phyloP scores from a whole-genome alignment of 2,329 filamentous ascomycete genomes.

The Colletotrichum liaoningense region DNA sequence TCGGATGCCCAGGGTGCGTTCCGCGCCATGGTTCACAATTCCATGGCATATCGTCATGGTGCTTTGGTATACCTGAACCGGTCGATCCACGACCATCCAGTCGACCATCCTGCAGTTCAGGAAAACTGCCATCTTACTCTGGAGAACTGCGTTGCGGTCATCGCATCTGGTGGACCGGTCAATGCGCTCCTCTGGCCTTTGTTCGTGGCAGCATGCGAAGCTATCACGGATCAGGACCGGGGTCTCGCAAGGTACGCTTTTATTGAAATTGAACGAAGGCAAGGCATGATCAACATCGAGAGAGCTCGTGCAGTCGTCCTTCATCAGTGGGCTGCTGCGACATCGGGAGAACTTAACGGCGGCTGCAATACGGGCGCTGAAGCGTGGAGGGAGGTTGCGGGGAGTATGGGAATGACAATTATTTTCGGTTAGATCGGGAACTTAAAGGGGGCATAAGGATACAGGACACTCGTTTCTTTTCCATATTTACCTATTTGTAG shows the following conservation, averaged over 20 bases:
- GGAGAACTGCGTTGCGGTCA: constrained; percentile 64
- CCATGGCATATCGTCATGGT: neutral
- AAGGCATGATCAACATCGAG: constrained; percentile 68
- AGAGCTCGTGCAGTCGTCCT: neutral
- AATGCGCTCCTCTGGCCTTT: constrained; percentile 72
- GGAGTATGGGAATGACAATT: constrained; percentile 9
- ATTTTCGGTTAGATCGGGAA: neutral
- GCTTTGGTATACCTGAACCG: neutral
- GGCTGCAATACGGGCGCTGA: neutral
- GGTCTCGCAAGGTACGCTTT: constrained; percentile 63
- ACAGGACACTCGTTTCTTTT: neutral
- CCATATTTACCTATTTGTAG: neutral
- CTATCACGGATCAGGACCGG: constrained; percentile 60
- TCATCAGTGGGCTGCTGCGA: neutral
- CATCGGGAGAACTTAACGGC: constrained; percentile 54
- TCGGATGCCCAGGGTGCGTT: neutral
- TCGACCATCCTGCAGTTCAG: constrained; percentile 61
- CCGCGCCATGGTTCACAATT: neutral
- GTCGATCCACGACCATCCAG: neutral
- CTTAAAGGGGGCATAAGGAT: neutral
- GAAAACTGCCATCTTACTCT: constrained; percentile 61
- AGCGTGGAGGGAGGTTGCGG: constrained; percentile 10
- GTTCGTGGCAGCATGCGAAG: constrained; percentile 72
- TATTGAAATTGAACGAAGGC: constrained; percentile 62
- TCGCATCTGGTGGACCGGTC: constrained; percentile 68